Evolutionary conservation across 768 basidiomycete genomes (phyloP).

Genomic region (Cyclocybe aegerita): DNA sequence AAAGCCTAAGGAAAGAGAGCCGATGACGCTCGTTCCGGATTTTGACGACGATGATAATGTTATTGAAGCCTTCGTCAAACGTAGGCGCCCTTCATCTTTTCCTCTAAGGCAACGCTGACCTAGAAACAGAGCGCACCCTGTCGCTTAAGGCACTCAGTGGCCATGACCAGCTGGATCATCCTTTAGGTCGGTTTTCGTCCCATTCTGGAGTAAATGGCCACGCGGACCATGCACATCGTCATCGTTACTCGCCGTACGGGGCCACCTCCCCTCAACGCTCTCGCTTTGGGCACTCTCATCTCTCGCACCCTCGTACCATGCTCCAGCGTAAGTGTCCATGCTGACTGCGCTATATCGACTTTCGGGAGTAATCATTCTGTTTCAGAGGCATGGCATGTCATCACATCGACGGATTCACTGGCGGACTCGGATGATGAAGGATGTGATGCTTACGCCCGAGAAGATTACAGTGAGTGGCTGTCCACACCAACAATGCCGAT

Average conservation of each 20-base stretch:
- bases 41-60: constrained; percentile 20
- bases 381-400: constrained; percentile 72
- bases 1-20: constrained; percentile 13
- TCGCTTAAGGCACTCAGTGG: constrained; percentile 9
- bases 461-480: constrained; percentile 59
- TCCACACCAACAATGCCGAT: neutral
- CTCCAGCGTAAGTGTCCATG: constrained; percentile 58
- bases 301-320: constrained; percentile 48
- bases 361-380: constrained; percentile 4
- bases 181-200: constrained; percentile 13
- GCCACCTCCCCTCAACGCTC: constrained; percentile 12
- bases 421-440: constrained; percentile 74
- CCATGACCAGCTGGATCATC: constrained; percentile 17
- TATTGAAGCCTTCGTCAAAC: constrained; percentile 21
- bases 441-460: constrained; percentile 60
- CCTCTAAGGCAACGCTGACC: constrained; percentile 1
- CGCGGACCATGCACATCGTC: constrained; percentile 12
- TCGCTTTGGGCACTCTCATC: constrained; percentile 8
- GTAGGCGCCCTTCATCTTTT: constrained; percentile 10
- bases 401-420: constrained; percentile 68
- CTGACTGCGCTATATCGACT: neutral
- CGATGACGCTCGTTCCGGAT: constrained; percentile 7
- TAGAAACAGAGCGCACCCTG: constrained; percentile 9
- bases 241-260: constrained; percentile 38
- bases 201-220: constrained; percentile 5